A percentile compares a stretch with the other conserved stretches of the same genome.
Conservation (phyloP, 2,329 filamentous ascomycete genomes). For the Calonectria henricotiae region DNA sequence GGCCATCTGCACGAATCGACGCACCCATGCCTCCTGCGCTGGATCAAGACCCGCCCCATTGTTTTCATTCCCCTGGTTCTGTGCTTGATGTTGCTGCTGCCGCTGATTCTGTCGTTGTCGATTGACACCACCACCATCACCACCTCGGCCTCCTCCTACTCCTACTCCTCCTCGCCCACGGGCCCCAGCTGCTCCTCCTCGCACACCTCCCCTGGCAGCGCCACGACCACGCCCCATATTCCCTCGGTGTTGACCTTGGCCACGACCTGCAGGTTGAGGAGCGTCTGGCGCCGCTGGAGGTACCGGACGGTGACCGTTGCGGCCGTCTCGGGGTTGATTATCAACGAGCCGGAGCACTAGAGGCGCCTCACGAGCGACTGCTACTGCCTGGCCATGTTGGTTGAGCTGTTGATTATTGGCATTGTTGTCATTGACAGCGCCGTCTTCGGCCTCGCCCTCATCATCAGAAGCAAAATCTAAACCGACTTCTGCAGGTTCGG, state of each 20-base stretch:
- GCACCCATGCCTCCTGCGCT: slow-evolving; percentile 69
- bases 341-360: slow-evolving; percentile 71
- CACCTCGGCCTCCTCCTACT: slow-evolving; percentile 35
- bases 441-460: slow-evolving; percentile 53
- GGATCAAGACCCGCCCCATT: slow-evolving; percentile 61
- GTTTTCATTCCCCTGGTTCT: slow-evolving; percentile 45
- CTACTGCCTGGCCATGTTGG: slow-evolving; percentile 56
- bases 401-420: slow-evolving; percentile 51
- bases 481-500: slow-evolving; percentile 43
- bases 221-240: slow-evolving; percentile 43
- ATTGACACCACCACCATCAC: slow-evolving; percentile 47
- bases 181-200: slow-evolving; percentile 48
- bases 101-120: slow-evolving; percentile 48
- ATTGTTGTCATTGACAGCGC: slow-evolving; percentile 47
- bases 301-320: slow-evolving; percentile 46
- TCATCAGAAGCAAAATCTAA: slow-evolving; percentile 42
- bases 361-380: slow-evolving; percentile 71
- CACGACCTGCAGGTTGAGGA: slow-evolving; percentile 52
- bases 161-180: slow-evolving; percentile 44
- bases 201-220: slow-evolving; percentile 40
- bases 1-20: slow-evolving; percentile 70
- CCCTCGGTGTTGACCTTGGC: slow-evolving; percentile 48
- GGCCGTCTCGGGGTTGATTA: slow-evolving; percentile 55
- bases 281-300: slow-evolving; percentile 55
- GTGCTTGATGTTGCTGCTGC: slow-evolving; percentile 48